Conservation (phyloP, 1,284 basidiomycete genomes). For the Vanrija sp. region DNA sequence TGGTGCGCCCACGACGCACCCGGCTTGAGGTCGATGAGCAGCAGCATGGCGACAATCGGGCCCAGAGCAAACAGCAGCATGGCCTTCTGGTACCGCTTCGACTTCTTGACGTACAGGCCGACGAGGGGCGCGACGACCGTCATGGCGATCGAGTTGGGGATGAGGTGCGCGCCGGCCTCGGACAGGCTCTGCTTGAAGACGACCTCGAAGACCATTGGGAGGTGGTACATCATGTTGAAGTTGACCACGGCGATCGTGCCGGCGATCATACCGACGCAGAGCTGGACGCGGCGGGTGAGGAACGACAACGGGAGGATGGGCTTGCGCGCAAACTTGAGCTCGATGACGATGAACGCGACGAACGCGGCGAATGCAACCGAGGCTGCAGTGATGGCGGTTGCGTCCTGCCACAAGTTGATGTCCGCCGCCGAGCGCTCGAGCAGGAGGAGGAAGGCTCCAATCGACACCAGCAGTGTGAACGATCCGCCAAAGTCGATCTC, state of each 20-base stretch:
- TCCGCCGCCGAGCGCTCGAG: conserved; percentile 11
- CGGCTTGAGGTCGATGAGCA: conserved; percentile 14
- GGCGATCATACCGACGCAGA: conserved; percentile 29
- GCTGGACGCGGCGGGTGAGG: conserved; percentile 16
- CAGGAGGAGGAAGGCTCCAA: conserved; percentile 23
- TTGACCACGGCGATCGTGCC: conserved; percentile 29
- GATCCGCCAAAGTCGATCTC: conserved; percentile 29
- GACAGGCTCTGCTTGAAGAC: conserved; percentile 21
- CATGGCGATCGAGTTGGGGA: conserved; percentile 29
- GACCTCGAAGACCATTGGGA: conserved; percentile 31
- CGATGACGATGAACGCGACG: conserved; percentile 24
- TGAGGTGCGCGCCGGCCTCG: conserved; percentile 24
- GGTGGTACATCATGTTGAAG: conserved; percentile 35
- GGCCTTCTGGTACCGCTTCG: conserved; percentile 25
- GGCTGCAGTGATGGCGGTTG: conserved; percentile 8
- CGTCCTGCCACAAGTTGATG: conserved; percentile 10
- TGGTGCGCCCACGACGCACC: conserved; percentile 13
- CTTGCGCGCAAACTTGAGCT: conserved; percentile 19
- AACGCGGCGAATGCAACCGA: conserved; percentile 14
- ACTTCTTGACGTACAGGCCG: conserved; percentile 20
- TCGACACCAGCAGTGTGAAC: conserved; percentile 20
- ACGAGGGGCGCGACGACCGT: conserved; percentile 24
- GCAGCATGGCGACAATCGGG: conserved; percentile 25
- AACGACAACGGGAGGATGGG: conserved; percentile 30
- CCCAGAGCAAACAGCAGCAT: conserved; percentile 22